phyloP scores from a whole-genome alignment of 108 stramenopile genomes.

The Skeletonema tropicum region DNA sequence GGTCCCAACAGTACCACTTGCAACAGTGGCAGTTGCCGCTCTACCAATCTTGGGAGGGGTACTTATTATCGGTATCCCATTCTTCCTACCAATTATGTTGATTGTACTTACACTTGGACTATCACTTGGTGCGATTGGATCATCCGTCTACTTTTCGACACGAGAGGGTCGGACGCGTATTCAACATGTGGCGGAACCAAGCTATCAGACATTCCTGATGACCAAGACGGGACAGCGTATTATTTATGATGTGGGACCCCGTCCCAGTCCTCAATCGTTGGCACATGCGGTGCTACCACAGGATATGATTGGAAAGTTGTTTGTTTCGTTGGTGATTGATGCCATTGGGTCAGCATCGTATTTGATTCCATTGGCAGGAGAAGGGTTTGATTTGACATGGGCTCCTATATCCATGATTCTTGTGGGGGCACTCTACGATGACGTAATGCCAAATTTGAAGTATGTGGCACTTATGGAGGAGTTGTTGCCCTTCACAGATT shows the following conservation, averaged over 20 bases:
- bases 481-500: conserved; percentile 92
- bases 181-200: conserved; percentile 45
- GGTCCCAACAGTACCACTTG: conserved; percentile 64
- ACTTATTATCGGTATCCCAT: conserved; percentile 67
- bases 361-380: conserved; percentile 86
- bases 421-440: conserved; percentile 90
- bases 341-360: conserved; percentile 82
- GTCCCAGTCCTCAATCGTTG: conserved; percentile 74
- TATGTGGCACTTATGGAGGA: conserved; percentile 87
- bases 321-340: conserved; percentile 73
- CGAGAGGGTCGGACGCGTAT: conserved; percentile 54
- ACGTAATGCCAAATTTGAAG: conserved; percentile 67
- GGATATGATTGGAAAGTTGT: conserved; percentile 67
- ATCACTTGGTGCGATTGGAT: conserved; percentile 29
- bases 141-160: conserved; percentile 63
- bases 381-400: conserved; percentile 88
- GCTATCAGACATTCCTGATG: conserved; percentile 55
- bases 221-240: conserved; percentile 65
- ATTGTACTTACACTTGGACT: conserved; percentile 20
- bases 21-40: conserved; percentile 51
- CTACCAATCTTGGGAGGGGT: conserved; percentile 65
- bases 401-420: conserved; percentile 86
- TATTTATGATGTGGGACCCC: conserved; percentile 81
- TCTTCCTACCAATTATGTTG: conserved; percentile 67
- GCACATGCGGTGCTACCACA: conserved; percentile 64